Evolutionary conservation across 129 eudicot species (phyloP).

Genomic region (Ambrosia trifida): DNA sequence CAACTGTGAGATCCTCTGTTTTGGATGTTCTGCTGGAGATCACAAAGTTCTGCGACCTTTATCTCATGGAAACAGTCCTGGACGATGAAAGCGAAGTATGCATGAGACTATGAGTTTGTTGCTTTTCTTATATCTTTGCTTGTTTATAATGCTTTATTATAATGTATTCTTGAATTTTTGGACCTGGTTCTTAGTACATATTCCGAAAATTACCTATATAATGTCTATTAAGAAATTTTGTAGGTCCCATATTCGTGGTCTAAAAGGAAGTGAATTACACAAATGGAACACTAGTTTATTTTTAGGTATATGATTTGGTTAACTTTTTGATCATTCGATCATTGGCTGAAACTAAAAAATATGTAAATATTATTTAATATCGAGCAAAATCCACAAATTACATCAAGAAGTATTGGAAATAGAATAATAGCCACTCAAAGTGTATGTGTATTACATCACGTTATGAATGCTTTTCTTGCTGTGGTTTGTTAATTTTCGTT

Average conservation of each 20-base stretch:
- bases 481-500: background rate
- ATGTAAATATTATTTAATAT: background rate
- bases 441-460: background rate
- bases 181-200: background rate
- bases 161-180: background rate
- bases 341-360: background rate
- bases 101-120: background rate
- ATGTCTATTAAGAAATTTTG: background rate
- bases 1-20: constrained; percentile 84
- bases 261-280: background rate
- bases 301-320: background rate
- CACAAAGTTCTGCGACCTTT: constrained; percentile 86
- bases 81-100: constrained; percentile 94
- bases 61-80: constrained; percentile 89
- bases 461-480: background rate
- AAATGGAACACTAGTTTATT: background rate
- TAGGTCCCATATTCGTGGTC: constrained; percentile 15
- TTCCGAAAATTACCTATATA: background rate
- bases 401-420: background rate
- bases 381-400: background rate
- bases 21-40: constrained; percentile 82
- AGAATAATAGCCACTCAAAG: background rate
- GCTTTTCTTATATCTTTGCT: background rate
- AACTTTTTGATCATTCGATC: background rate
- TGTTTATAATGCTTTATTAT: constrained; percentile 1